phyloP scores from a whole-genome alignment of 2,329 filamentous ascomycete genomes.

The Scortechinia acanthostroma region DNA sequence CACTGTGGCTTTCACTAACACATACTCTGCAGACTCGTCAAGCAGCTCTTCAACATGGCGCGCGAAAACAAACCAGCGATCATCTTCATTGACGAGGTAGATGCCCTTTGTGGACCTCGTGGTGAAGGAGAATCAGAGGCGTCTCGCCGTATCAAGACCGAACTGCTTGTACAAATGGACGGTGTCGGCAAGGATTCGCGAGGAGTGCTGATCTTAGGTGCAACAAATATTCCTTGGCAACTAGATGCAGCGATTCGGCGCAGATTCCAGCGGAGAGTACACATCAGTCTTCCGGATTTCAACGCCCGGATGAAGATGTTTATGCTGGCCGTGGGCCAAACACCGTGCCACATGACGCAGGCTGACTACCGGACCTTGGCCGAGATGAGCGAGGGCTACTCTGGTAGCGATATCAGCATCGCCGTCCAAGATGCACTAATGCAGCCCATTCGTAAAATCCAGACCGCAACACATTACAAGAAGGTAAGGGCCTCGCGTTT shows the following conservation, averaged over 20 bases:
- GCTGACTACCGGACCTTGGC: conserved; percentile 58
- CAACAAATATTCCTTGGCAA: conserved; percentile 76
- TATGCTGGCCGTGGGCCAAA: conserved; percentile 20
- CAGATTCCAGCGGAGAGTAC: conserved; percentile 69
- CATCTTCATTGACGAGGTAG: conserved; percentile 75
- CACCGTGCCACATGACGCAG: conserved; percentile 59
- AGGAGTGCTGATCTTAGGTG: conserved; percentile 67
- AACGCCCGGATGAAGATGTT: conserved; percentile 70
- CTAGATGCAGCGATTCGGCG: conserved; percentile 68
- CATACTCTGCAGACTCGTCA: conserved; percentile 54
- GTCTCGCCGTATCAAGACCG: conserved; percentile 71
- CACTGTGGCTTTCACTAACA: too few species aligned
- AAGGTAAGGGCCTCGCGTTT: conserved; percentile 37
- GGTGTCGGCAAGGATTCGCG: conserved; percentile 68
- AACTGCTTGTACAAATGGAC: conserved; percentile 76
- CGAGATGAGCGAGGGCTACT: conserved; percentile 67
- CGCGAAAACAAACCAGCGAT: conserved; percentile 73
- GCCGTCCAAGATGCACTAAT: conserved; percentile 72
- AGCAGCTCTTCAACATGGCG: conserved; percentile 71
- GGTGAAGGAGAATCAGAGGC: conserved; percentile 69
- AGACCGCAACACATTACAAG: conserved; percentile 73
- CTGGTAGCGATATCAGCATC: conserved; percentile 69
- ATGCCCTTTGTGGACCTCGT: conserved; percentile 66
- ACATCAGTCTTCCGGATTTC: conserved; percentile 66
- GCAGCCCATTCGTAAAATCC: conserved; percentile 71